phyloP scores from a whole-genome alignment of 208 protist species.

The Crithidia thermophila region DNA sequence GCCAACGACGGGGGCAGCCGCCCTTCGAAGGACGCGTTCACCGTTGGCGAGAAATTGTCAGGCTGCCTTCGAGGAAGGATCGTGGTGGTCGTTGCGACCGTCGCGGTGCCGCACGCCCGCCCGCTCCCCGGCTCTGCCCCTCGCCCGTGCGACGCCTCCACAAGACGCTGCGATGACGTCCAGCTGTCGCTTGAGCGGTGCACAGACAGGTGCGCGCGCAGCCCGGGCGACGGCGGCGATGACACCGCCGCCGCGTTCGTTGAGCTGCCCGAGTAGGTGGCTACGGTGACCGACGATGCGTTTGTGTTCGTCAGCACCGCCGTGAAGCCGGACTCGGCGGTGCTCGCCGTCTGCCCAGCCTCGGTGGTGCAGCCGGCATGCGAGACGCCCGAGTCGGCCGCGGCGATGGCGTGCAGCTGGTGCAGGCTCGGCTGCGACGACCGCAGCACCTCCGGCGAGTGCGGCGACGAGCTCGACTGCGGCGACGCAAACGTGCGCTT shows the following conservation, averaged over 20 bases:
- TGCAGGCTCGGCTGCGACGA: neutral
- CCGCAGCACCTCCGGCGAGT: slow-evolving; percentile 1
- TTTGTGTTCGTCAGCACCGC: slow-evolving; percentile 9
- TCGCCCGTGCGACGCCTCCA: neutral
- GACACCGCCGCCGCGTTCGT: neutral
- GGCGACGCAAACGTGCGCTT: neutral
- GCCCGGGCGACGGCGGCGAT: neutral
- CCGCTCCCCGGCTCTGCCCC: neutral
- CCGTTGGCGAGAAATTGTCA: slow-evolving; percentile 11
- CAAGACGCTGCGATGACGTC: neutral
- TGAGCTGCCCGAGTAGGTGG: neutral
- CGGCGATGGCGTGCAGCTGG: slow-evolving; percentile 1
- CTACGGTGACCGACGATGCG: neutral
- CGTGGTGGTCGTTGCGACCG: neutral
- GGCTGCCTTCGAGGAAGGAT: slow-evolving; percentile 9
- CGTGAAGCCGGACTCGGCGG: slow-evolving; percentile 14
- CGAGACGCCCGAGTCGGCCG: neutral
- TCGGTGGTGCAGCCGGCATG: too few relatives aligned
- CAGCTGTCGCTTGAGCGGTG: neutral
- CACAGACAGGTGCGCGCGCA: neutral
- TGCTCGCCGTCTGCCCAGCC: neutral
- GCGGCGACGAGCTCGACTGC: slow-evolving; percentile 4
- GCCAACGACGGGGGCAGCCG: neutral
- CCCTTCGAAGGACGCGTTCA: slow-evolving; percentile 12
- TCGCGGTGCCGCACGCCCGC: neutral